Conservation (phyloP, 495 filamentous ascomycete genomes). For the Neurospora sp. region DNA sequence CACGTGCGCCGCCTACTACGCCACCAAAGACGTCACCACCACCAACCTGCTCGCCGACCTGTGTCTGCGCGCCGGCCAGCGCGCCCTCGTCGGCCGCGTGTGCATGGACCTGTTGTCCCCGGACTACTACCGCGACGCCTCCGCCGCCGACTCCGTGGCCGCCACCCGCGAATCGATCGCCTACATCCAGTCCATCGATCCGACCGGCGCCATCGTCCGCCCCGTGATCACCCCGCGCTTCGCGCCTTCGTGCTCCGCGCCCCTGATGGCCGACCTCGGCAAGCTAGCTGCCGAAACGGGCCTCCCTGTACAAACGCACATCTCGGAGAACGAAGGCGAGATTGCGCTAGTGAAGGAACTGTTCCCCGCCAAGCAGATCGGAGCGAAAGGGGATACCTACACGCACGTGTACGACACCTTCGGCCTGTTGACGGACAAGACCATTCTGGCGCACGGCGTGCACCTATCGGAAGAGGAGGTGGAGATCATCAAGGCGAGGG, state of each 20-base stretch:
- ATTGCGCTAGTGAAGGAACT: slow-evolving; percentile 54
- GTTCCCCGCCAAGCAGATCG: slow-evolving; percentile 44
- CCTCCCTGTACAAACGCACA: slow-evolving; percentile 79
- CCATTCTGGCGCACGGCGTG: slow-evolving; percentile 80
- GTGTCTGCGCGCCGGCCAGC: slow-evolving; percentile 65
- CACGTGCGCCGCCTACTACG: slow-evolving; percentile 85
- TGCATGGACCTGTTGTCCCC: slow-evolving; percentile 82
- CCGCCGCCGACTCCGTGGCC: slow-evolving; percentile 42
- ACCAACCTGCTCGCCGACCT: slow-evolving; percentile 85
- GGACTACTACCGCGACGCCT: slow-evolving; percentile 62
- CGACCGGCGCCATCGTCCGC: slow-evolving; percentile 44
- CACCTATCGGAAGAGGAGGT: slow-evolving; percentile 60
- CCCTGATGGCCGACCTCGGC: slow-evolving; percentile 53
- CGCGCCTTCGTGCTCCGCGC: slow-evolving; percentile 60
- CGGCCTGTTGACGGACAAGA: slow-evolving; percentile 58
- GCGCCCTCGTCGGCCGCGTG: slow-evolving; percentile 81
- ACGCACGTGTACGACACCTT: slow-evolving; percentile 67
- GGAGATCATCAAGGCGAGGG: slow-evolving; percentile 46
- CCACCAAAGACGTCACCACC: slow-evolving; percentile 67
- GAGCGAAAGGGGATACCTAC: slow-evolving; percentile 44
- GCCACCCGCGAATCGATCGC: slow-evolving; percentile 53
- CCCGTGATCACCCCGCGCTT: slow-evolving; percentile 91
- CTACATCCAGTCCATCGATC: slow-evolving; percentile 60
- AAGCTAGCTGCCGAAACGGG: slow-evolving; percentile 44
- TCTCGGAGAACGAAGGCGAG: slow-evolving; percentile 75